These are phyloP conservation scores for Pyrenophora graminea DNA, from an alignment of 2,329 filamentous ascomycete genomes.

Conservation along the genomic window DNA sequence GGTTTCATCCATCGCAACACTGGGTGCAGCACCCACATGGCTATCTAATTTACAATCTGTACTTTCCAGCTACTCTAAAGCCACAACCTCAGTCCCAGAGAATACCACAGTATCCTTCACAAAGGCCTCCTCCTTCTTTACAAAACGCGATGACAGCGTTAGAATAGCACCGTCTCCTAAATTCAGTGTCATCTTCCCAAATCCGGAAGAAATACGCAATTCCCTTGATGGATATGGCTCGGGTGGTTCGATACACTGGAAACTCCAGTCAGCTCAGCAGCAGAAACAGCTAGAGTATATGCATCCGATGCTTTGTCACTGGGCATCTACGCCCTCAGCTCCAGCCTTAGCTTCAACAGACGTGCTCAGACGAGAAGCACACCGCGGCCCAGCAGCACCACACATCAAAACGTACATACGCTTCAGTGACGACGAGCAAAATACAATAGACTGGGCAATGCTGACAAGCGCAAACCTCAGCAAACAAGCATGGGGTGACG, in stretches of 20 bases:
- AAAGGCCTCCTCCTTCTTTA: conserved; percentile 13
- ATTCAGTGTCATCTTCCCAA: conserved; percentile 80
- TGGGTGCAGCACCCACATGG: conserved; percentile 74
- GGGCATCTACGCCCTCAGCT: conserved; percentile 50
- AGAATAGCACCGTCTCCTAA: conserved; percentile 52
- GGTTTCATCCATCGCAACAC: conserved; percentile 80
- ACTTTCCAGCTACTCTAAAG: conserved; percentile 21
- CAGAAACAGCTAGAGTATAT: conserved; percentile 75
- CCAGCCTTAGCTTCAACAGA: background rate
- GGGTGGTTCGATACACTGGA: conserved; percentile 81
- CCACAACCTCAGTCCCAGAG: background rate
- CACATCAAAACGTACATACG: conserved; percentile 90
- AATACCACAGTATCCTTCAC: conserved; percentile 1
- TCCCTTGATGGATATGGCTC: conserved; percentile 79
- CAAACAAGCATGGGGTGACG: conserved; percentile 84
- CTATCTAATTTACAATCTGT: conserved; percentile 60
- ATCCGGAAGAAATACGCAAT: conserved; percentile 73
- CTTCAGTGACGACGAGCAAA: conserved; percentile 50
- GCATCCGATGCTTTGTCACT: conserved; percentile 72
- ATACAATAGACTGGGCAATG: conserved; percentile 77
- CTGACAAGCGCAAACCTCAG: conserved; percentile 90
- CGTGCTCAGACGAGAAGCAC: conserved; percentile 21
- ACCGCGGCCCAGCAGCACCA: conserved; percentile 68
- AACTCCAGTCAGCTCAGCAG: conserved; percentile 71
- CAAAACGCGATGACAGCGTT: conserved; percentile 5